A percentile compares a stretch with the other conserved stretches of the same genome.
phyloP scores from a whole-genome alignment of 805 yeast genomes.

The Candida montana region DNA sequence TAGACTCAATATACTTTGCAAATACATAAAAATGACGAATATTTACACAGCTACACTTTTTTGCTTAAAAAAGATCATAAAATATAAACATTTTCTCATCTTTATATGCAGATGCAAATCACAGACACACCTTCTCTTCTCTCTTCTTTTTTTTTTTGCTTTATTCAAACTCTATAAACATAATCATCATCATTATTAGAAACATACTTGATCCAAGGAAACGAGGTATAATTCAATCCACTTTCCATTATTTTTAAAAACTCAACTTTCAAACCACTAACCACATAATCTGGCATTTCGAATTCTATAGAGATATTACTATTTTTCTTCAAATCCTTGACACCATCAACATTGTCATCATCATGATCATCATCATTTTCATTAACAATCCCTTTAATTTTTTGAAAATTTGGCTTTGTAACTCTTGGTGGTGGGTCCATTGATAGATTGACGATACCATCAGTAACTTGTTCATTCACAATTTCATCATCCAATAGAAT shows the following conservation, averaged over 20 bases:
- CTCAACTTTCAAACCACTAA: constrained; percentile 62
- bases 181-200: constrained; percentile 35
- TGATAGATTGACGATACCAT: constrained; percentile 8
- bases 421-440: constrained; percentile 27
- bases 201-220: constrained; percentile 74
- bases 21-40: no score
- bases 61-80: no score
- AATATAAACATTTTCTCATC: no score
- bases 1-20: not conserved
- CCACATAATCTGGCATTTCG: constrained; percentile 57
- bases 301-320: constrained; percentile 47
- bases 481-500: constrained; percentile 23
- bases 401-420: constrained; percentile 18
- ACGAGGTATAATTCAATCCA: constrained; percentile 55
- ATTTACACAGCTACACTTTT: no score
- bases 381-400: constrained; percentile 15
- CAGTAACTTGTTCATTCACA: constrained; percentile 11
- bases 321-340: not conserved
- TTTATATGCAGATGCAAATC: no score
- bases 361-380: constrained; percentile 9
- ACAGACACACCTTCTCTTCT: not conserved
- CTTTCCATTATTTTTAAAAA: constrained; percentile 60
- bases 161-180: constrained; percentile 20
- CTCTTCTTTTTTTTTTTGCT: not conserved
- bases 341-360: constrained; percentile 7